phyloP scores from a whole-genome alignment of 495 filamentous ascomycete species.

The Neurospora sp. region DNA sequence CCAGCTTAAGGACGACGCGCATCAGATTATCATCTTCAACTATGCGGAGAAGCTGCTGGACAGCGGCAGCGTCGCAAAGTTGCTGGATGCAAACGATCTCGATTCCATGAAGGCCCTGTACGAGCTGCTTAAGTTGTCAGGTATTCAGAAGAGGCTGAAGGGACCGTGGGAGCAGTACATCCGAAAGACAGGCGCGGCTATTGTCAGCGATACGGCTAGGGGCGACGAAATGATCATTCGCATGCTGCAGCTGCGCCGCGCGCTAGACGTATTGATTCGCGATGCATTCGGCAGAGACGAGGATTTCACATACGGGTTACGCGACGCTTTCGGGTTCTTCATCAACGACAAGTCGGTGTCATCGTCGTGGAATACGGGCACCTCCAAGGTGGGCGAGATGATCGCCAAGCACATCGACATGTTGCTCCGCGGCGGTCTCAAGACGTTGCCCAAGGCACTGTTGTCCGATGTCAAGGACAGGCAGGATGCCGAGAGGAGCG shows the following conservation, averaged over 20 bases:
- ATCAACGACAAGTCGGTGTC: conserved; percentile 76
- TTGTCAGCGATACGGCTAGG: conserved; percentile 69
- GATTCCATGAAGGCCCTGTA: conserved; percentile 67
- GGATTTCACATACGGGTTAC: conserved; percentile 59
- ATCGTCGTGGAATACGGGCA: conserved; percentile 62
- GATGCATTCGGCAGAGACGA: conserved; percentile 66
- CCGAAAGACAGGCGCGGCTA: conserved; percentile 57
- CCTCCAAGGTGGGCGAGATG: conserved; percentile 94
- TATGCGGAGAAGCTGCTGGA: conserved; percentile 53
- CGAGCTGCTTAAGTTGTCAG: conserved; percentile 54
- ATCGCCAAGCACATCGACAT: conserved; percentile 94
- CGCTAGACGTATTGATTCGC: conserved; percentile 63
- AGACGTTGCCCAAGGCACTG: conserved; percentile 56
- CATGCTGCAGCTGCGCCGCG: conserved; percentile 70
- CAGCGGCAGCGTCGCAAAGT: conserved; percentile 49
- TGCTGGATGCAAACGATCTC: conserved; percentile 57
- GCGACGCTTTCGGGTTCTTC: conserved; percentile 77
- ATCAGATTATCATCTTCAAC: conserved; percentile 52
- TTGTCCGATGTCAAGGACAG: conserved; percentile 39
- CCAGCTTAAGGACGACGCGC: conserved; percentile 58
- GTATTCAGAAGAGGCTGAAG: conserved; percentile 54
- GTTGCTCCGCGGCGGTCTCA: conserved; percentile 77
- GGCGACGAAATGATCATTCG: conserved; percentile 80
- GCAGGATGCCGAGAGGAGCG: conserved; percentile 45
- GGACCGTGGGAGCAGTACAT: conserved; percentile 71